A percentile compares a stretch with the other conserved stretches of the same genome.
Conservation (phyloP, 768 basidiomycete genomes). For the Pleurotus sapidus region DNA sequence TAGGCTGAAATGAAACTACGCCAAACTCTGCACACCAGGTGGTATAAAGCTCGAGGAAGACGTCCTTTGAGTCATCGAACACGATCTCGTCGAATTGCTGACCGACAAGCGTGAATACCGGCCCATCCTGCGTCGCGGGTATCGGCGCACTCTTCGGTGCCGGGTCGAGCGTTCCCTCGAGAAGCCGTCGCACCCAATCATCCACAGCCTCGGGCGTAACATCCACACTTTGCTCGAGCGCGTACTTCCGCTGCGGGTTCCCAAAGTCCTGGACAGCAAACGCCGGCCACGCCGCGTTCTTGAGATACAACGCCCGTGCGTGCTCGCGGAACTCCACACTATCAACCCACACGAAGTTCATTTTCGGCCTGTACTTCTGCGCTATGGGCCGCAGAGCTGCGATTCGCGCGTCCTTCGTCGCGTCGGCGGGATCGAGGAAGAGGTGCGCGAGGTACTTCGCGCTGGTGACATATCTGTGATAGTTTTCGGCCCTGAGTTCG, state of each 20-base stretch:
- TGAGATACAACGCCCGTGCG: constrained; percentile 89
- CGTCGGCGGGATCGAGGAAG: constrained; percentile 80
- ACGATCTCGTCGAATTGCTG: constrained; percentile 87
- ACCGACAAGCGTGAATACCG: constrained; percentile 80
- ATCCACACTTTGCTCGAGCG: constrained; percentile 66
- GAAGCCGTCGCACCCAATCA: constrained; percentile 59
- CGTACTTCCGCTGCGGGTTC: constrained; percentile 83
- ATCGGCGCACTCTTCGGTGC: constrained; percentile 88
- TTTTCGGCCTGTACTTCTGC: constrained; percentile 72
- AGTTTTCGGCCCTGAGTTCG: constrained; percentile 94
- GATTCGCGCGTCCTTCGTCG: constrained; percentile 61
- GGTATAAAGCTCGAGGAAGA: constrained; percentile 96
- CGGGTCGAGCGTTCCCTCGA: constrained; percentile 73
- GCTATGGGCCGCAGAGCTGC: constrained; percentile 75
- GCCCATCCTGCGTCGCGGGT: constrained; percentile 79
- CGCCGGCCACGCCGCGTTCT: constrained; percentile 83
- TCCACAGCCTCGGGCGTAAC: constrained; percentile 56
- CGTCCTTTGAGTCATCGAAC: constrained; percentile 85
- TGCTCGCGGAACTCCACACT: constrained; percentile 94
- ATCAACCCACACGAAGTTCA: constrained; percentile 99
- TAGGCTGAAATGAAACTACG: neutral
- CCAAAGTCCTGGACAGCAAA: constrained; percentile 88
- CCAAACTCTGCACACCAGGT: constrained; percentile 66
- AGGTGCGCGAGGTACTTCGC: constrained; percentile 89
- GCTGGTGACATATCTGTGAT: constrained; percentile 76